Conservation (phyloP, 345 rosid species). For the Melaleuca alternifolia region DNA sequence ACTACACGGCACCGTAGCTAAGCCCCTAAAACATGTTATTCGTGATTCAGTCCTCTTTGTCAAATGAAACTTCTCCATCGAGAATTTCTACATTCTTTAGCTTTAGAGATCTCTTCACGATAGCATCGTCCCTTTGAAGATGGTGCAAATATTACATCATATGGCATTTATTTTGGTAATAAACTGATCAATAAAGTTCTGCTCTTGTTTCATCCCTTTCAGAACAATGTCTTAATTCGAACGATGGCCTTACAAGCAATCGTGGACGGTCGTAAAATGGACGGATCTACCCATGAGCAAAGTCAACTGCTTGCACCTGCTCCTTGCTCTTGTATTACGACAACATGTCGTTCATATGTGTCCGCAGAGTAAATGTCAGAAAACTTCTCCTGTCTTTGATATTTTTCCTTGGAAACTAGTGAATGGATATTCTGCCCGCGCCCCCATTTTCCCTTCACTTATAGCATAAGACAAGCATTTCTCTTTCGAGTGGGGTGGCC, state of each 20-base stretch:
- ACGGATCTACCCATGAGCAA: background rate
- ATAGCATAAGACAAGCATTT: background rate
- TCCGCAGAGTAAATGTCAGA: background rate
- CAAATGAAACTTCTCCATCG: background rate
- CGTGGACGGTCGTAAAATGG: background rate
- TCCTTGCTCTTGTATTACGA: background rate
- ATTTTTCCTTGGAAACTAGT: background rate
- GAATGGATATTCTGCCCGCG: background rate
- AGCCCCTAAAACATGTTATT: background rate
- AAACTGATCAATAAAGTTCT: background rate
- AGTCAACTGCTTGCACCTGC: background rate
- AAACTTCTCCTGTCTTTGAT: background rate
- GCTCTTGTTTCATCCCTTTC: background rate
- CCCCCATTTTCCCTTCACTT: background rate
- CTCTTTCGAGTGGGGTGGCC: background rate
- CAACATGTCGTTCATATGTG: background rate
- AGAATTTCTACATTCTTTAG: background rate
- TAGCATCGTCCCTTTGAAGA: background rate
- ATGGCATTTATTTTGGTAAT: background rate
- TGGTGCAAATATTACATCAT: background rate
- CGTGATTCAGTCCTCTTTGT: background rate
- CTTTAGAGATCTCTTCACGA: background rate
- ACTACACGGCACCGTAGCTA: background rate
- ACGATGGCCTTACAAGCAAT: background rate
- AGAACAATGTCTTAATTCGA: background rate